A percentile compares a stretch with the other conserved stretches of the same genome.
Evolutionary conservation across 1,139 yeast species (phyloP).

Genomic region (Protomyces lactucae-debilis): DNA sequence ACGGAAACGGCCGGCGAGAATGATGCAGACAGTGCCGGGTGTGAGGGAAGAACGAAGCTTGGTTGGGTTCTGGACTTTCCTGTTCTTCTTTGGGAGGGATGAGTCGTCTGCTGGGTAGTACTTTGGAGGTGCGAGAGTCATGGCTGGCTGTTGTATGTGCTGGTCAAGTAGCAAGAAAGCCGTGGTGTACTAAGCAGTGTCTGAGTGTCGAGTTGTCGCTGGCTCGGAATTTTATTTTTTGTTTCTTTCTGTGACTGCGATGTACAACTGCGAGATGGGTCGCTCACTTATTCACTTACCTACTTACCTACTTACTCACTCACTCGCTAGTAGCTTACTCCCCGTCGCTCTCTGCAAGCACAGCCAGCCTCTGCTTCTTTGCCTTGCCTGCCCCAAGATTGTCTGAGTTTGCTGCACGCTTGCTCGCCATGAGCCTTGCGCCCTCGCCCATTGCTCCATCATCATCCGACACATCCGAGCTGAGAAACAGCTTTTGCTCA

Average conservation of each 20-base stretch:
- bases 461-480: neutral
- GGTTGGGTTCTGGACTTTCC: constrained; percentile 86
- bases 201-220: too few species aligned
- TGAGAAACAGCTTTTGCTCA: neutral
- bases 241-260: too few species aligned
- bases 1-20: constrained; percentile 99
- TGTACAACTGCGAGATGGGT: too few species aligned
- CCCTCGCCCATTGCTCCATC: neutral
- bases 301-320: too few species aligned
- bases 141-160: too few species aligned
- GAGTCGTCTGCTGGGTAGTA: constrained; percentile 95
- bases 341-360: neutral
- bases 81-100: constrained; percentile 67
- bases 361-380: neutral
- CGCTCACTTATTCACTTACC: too few species aligned
- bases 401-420: neutral
- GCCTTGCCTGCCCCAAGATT: neutral
- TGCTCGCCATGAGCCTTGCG: neutral
- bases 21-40: constrained; percentile 97
- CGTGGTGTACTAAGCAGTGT: too few species aligned
- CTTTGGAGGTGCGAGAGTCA: constrained; percentile 59
- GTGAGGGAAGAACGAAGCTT: constrained; percentile 94
- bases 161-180: too few species aligned
- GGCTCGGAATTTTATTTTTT: too few species aligned
- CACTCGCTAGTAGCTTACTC: neutral